Base-by-base conservation (phyloP, 2,329 filamentous ascomycete genomes). In the Mariannaea elegans region DNA sequence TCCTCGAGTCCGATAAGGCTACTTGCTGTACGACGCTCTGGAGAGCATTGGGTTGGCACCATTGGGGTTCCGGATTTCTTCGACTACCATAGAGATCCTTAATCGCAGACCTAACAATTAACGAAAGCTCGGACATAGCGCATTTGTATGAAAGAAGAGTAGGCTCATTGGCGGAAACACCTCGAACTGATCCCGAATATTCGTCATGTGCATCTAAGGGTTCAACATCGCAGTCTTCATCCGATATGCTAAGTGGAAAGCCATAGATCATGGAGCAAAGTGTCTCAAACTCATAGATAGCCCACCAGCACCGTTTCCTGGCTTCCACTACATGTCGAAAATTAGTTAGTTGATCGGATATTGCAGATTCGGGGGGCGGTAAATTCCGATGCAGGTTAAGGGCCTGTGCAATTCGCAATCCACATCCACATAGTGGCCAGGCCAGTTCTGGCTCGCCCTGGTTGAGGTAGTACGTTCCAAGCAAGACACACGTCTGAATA, bases 221-320 rank as follows among this genome's bases (percentile, higher is more conserved):
- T 7, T 72, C 70, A 1, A 76, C 68, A 21, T 72, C 68, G 13
- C 71, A 77, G 52, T 78, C 76, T 0, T 44, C 55, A 31, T 76
- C 75, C 0, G 61, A 61, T 13, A 77, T 76, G 6, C 68, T 66
- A 1, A 62, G 51, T 0, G 76, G 76, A 39, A 75, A 78, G 1
- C 77, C 76, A 34, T 78, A 79, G 0, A 75, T 66, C 70, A 78
- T 78, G 0, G 76, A 77, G 52, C 75, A 78, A 19, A 78, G 76
- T 0, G 74, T 77, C 34, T 78, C 77, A 1, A 77, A 73, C 47
- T 78, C 77, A 34, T 78, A 76, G 0, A 78, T 72, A 1, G 77
- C 76, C 75, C 76, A 79, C 77, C 76, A 79, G 9, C 74, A 75
- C 0, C 76, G 71, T 16, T 78, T 77, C 12, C 71, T 52, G 1